Conservation (phyloP, 2,329 filamentous ascomycete genomes). For the Orbilia quercus region DNA sequence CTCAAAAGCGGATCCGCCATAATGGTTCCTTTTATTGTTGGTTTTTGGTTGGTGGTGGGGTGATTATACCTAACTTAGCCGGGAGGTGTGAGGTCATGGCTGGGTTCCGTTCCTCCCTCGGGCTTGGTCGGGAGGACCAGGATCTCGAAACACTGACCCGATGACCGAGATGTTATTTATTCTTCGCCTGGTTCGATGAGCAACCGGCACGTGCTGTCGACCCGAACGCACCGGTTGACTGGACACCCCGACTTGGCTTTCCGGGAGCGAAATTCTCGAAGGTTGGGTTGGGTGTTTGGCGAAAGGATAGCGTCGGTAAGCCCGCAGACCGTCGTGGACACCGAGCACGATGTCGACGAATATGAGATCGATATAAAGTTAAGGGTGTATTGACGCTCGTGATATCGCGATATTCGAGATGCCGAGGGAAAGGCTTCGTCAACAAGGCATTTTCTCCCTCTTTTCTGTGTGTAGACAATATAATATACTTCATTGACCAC, state of each 20-base stretch:
- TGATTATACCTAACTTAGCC: background rate
- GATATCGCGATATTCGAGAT: slow-evolving; percentile 10
- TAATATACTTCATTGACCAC: too few species aligned
- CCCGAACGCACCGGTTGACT: slow-evolving; percentile 11
- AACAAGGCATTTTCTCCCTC: slow-evolving; percentile 9
- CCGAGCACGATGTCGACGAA: slow-evolving; percentile 44
- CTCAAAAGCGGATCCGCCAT: slow-evolving; percentile 30
- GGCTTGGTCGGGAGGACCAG: too few species aligned
- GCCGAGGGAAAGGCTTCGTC: slow-evolving; percentile 7
- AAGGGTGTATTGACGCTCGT: slow-evolving; percentile 7
- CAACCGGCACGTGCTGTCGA: slow-evolving; percentile 1
- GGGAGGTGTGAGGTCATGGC: background rate
- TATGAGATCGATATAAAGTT: background rate
- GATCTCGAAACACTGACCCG: background rate
- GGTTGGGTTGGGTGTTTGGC: background rate
- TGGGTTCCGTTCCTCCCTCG: too few species aligned
- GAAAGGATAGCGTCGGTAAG: slow-evolving; percentile 27
- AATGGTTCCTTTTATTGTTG: slow-evolving; percentile 16
- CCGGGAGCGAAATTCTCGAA: background rate
- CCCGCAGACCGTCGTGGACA: slow-evolving; percentile 40
- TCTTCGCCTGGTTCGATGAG: slow-evolving; percentile 14
- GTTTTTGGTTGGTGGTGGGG: slow-evolving; percentile 12
- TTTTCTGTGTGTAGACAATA: too few species aligned
- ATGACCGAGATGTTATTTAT: slow-evolving; percentile 7
- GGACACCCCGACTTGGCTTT: background rate